Evolutionary conservation across 1,284 basidiomycete species (phyloP), one percentile per base, ranked within the genome.

Genomic region (Malassezia dermatis): DNA sequence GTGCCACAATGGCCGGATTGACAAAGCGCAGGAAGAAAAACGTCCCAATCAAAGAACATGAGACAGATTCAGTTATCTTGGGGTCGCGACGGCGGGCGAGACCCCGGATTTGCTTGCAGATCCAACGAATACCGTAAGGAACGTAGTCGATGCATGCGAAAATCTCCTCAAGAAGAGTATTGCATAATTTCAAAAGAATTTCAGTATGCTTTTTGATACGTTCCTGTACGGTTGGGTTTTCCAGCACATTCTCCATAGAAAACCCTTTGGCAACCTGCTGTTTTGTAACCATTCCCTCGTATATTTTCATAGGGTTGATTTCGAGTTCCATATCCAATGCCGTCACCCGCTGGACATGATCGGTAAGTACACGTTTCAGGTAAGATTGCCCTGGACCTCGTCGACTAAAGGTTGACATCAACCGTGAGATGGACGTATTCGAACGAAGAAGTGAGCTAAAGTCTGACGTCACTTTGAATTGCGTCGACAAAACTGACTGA

Each of bases 11-110:
- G n/a, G 94, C 94, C 2, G 94, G 94, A 73, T 99, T 99, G 79
- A 99, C 95, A 78, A 98, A 99, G 12, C 94, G 88, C 57, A 99
- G 83, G 81, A 98, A 98, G 82, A 98, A 99, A 80, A 98, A 98
- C 19, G 93, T 93, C 51, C 94, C 94, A 66, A 99, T 98, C 53
- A 99, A 81, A 6, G 91, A 95, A 75, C 91, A 96, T 56, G 98
- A 93, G 49, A 90, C 90, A 69, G 90, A 90, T 77, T 98, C 94
- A 31, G 88, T 89, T 23, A 90, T 91, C 58, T 95, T 90, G 6
- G 93, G 91, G 75, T 96, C 96, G 80, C 96, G 98, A 55, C 94
- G 83, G 88, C 95, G 82, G 47, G 94, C 95, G 72, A 96, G 77
- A 78, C 88, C 90, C 62, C 89, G 81, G 75, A 99, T 96, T 78